phyloP scores from a whole-genome alignment of 352 stramenopile genomes.

The Globisporangium paddicum region DNA sequence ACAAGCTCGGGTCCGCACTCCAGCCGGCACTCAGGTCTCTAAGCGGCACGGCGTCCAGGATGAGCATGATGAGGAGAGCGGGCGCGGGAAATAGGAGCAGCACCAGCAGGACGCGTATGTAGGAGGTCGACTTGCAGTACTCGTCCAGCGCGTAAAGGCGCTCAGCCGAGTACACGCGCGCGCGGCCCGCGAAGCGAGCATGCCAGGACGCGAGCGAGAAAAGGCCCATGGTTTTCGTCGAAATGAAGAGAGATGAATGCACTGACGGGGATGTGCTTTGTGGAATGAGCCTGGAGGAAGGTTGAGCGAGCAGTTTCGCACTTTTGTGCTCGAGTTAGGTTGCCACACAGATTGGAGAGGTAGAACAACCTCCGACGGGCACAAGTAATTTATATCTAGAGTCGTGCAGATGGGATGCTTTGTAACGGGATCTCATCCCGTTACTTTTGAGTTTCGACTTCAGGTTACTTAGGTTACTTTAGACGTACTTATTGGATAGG shows the following conservation, averaged over 20 bases:
- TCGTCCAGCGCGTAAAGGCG: background rate
- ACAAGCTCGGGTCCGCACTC: background rate
- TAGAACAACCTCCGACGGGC: no score
- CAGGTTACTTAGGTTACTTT: no score
- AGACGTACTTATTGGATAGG: background rate
- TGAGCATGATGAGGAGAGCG: background rate
- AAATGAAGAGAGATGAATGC: no score
- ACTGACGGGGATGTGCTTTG: no score
- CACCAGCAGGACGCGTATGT: background rate
- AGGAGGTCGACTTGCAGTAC: background rate
- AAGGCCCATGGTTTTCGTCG: no score
- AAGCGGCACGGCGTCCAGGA: background rate
- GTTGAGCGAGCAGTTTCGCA: no score
- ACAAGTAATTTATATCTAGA: no score
- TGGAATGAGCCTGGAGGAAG: no score
- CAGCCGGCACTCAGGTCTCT: background rate
- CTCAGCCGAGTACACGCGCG: slow-evolving; percentile 1
- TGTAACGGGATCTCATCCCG: no score
- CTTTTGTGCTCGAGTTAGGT: no score
- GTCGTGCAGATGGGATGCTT: background rate
- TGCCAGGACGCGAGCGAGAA: background rate
- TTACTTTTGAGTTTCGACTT: no score
- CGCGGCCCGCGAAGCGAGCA: background rate
- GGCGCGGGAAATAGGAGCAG: background rate
- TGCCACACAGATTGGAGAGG: no score